A percentile compares a stretch with the other conserved stretches of the same genome.
Conservation (phyloP, 129 eudicot species). For the Rutidosis leptorrhynchoides region DNA sequence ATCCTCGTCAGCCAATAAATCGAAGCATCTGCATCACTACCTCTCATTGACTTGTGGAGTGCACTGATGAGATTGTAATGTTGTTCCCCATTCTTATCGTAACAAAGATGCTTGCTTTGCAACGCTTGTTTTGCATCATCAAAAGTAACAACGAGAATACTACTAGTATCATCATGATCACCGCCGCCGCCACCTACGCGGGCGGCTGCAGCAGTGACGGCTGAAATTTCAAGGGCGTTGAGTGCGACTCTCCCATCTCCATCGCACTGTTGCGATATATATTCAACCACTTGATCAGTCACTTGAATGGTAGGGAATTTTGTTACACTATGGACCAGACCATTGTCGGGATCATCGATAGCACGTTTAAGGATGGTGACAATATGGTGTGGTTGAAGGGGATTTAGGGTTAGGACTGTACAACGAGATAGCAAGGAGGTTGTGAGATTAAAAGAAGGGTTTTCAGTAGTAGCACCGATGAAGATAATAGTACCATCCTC, state of each 20-base stretch:
- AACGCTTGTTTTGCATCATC: conserved; percentile 78
- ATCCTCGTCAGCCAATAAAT: conserved; percentile 92
- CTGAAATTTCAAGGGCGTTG: conserved; percentile 72
- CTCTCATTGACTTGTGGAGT: conserved; percentile 86
- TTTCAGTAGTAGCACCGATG: conserved; percentile 90
- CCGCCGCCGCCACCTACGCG: not conserved
- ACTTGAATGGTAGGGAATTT: conserved; percentile 30
- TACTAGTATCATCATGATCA: not conserved
- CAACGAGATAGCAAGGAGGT: conserved; percentile 87
- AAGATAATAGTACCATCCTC: conserved; percentile 84
- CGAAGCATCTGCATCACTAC: conserved; percentile 80
- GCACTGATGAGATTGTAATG: conserved; percentile 92
- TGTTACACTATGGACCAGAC: conserved; percentile 33
- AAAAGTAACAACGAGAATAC: conserved; percentile 15
- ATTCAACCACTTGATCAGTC: conserved; percentile 41
- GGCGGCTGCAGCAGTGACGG: conserved; percentile 46
- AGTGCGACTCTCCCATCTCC: conserved; percentile 92
- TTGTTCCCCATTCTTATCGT: conserved; percentile 75
- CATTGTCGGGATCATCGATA: conserved; percentile 41
- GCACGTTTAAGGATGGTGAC: conserved; percentile 54
- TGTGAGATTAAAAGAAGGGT: conserved; percentile 84
- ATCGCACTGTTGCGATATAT: conserved; percentile 58
- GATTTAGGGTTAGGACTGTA: conserved; percentile 59
- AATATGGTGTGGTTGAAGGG: conserved; percentile 50
- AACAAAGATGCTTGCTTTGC: conserved; percentile 80